These are phyloP conservation scores for Cornus suecica DNA, from an alignment of 148 eudicot species.

Conservation along the genomic window DNA sequence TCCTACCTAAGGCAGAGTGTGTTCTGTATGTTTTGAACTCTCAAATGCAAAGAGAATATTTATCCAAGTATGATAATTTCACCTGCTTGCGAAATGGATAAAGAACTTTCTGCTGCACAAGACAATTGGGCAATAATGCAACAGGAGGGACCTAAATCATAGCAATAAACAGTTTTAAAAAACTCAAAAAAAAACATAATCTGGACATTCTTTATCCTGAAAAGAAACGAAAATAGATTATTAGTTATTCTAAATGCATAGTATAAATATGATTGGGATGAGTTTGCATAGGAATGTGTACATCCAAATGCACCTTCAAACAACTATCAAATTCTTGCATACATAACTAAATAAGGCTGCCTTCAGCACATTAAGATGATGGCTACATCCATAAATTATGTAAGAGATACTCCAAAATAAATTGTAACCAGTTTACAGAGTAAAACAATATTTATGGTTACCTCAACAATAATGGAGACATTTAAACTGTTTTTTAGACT, in stretches of 20 bases:
- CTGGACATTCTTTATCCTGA: background rate
- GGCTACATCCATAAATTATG: background rate
- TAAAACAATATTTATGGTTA: conserved; percentile 15
- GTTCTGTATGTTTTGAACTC: conserved; percentile 2
- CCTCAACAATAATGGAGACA: conserved; percentile 77
- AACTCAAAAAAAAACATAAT: no score
- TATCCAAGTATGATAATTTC: background rate
- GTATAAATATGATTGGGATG: background rate
- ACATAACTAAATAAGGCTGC: background rate
- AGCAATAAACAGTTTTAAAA: background rate
- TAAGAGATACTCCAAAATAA: background rate
- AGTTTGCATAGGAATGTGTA: background rate
- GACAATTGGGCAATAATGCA: conserved; percentile 72
- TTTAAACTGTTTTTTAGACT: conserved; percentile 68
- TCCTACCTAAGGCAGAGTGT: conserved; percentile 57
- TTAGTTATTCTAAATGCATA: background rate
- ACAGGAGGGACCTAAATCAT: conserved; percentile 79
- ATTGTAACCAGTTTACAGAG: background rate
- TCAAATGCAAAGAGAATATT: background rate
- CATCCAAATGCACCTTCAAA: background rate
- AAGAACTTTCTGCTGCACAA: conserved; percentile 72
- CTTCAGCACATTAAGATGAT: background rate
- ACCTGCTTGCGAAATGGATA: conserved; percentile 91
- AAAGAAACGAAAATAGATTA: background rate
- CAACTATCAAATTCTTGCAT: background rate